Conservation (phyloP, 306 rosid genomes). For the Rosa multiflora region DNA sequence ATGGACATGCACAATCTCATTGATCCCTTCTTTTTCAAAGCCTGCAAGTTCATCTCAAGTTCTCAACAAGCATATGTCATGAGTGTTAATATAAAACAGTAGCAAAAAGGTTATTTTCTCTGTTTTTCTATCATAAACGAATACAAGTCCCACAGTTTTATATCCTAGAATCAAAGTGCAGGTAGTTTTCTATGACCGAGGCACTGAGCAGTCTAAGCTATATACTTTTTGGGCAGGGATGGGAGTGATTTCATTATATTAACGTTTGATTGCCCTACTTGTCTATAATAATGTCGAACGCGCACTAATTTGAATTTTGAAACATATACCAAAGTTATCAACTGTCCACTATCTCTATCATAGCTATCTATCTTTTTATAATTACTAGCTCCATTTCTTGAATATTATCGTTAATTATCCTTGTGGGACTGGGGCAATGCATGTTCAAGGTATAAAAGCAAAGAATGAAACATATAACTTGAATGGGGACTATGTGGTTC, state of each 20-base stretch:
- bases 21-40: background rate
- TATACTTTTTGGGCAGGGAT: conserved; percentile 9
- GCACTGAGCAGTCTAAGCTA: background rate
- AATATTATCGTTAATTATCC: background rate
- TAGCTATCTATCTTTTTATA: background rate
- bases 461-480: conserved; percentile 1
- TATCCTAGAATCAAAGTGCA: background rate
- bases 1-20: conserved; percentile 12
- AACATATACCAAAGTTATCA: background rate
- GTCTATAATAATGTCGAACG: conserved; percentile 3
- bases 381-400: background rate
- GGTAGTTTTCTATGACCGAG: conserved; percentile 8
- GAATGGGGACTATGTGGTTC: background rate
- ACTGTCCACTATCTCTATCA: conserved; percentile 2
- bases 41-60: background rate
- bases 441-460: background rate
- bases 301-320: conserved; percentile 20
- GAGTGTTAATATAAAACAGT: background rate
- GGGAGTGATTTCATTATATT: background rate
- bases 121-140: background rate
- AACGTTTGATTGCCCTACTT: background rate
- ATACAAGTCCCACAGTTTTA: background rate
- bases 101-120: background rate
- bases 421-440: conserved; percentile 14
- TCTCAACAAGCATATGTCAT: background rate